Conservation (phyloP, 805 yeast species). For the Dipodascopsis tothii region DNA sequence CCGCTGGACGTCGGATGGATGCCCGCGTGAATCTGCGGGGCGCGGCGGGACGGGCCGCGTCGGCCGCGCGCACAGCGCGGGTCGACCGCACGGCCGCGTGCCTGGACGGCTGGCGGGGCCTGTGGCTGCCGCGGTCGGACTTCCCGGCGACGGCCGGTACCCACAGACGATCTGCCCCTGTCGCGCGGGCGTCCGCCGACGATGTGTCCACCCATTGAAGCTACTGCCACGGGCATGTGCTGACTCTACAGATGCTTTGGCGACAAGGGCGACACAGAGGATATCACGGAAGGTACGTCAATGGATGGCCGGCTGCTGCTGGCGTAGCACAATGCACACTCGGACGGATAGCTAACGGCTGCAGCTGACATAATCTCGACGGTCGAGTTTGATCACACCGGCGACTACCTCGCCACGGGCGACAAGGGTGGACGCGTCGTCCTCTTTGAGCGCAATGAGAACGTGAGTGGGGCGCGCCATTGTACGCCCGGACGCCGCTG, state of each 20-base stretch:
- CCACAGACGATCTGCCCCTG: background rate
- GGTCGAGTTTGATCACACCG: constrained; percentile 91
- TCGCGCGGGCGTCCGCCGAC: background rate
- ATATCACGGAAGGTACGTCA: constrained; percentile 39
- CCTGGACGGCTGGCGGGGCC: too few species aligned
- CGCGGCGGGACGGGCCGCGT: too few species aligned
- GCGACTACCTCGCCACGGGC: constrained; percentile 94
- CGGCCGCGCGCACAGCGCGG: too few species aligned
- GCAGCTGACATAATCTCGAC: constrained; percentile 89
- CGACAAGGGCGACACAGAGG: constrained; percentile 94
- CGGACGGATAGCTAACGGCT: background rate
- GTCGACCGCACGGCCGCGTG: too few species aligned
- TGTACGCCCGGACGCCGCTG: background rate
- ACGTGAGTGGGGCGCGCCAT: constrained; percentile 20
- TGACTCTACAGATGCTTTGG: constrained; percentile 71
- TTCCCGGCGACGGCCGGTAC: background rate
- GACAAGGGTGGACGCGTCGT: constrained; percentile 98
- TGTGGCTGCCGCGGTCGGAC: background rate
- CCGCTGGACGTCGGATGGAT: too few species aligned
- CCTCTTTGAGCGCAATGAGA: constrained; percentile 78
- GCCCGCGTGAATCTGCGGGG: too few species aligned
- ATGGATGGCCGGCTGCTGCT: background rate
- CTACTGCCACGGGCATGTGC: background rate
- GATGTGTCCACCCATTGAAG: background rate
- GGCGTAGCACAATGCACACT: background rate